These are phyloP conservation scores for Sisymbrium altissimum DNA, from an alignment of 345 rosid species.

Conservation along the genomic window DNA sequence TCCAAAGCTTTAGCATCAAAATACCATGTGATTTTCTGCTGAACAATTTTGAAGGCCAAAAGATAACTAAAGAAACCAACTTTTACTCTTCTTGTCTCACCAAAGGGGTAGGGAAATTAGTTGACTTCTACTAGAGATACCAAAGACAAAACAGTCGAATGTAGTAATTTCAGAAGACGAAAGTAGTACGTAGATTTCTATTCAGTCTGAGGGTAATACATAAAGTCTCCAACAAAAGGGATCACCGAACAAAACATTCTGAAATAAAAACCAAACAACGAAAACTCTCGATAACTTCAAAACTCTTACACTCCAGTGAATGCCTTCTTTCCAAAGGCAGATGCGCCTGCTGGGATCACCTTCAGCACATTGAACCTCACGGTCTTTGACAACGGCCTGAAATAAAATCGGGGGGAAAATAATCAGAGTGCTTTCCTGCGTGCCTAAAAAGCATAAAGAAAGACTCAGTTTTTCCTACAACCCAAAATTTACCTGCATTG, in stretches of 20 bases:
- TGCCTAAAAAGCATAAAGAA: neutral
- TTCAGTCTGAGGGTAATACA: neutral
- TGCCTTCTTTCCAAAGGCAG: constrained; percentile 66
- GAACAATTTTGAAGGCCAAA: neutral
- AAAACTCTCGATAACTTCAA: neutral
- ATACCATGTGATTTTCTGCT: too few relatives aligned
- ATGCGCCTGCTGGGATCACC: constrained; percentile 79
- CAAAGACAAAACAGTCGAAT: neutral
- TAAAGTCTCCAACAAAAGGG: constrained; percentile 23
- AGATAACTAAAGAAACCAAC: neutral
- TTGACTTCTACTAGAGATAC: neutral
- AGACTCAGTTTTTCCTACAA: neutral
- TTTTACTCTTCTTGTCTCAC: neutral
- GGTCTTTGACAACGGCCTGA: constrained; percentile 74
- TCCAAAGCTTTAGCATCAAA: neutral
- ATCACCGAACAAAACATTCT: constrained; percentile 11
- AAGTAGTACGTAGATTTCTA: constrained; percentile 11
- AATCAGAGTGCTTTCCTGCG: neutral
- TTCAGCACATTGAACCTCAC: constrained; percentile 75
- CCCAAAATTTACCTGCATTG: constrained; percentile 58
- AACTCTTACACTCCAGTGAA: constrained; percentile 49
- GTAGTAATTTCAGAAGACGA: neutral
- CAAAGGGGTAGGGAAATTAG: neutral
- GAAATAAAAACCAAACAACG: constrained; percentile 5
- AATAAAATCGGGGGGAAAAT: neutral